phyloP scores from a whole-genome alignment of 768 basidiomycete genomes.

The Russula sp. region DNA sequence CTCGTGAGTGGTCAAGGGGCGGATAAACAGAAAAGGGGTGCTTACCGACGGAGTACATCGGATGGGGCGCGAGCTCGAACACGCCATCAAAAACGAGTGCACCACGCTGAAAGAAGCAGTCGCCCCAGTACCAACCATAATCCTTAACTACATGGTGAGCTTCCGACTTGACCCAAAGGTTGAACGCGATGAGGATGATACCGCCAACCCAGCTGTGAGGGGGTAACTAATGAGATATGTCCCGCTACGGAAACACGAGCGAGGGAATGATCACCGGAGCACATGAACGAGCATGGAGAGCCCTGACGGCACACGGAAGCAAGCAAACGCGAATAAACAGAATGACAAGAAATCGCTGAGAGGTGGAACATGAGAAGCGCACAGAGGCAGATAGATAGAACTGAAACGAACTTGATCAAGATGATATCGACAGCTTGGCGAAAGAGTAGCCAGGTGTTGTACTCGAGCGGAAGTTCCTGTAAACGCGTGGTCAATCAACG shows the following conservation, averaged over 20 bases:
- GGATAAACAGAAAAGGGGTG: neutral
- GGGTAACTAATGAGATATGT: neutral
- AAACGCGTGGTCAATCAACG: neutral
- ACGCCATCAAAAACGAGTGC: slow-evolving; percentile 96
- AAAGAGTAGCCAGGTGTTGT: slow-evolving; percentile 95
- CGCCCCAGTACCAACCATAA: slow-evolving; percentile 98
- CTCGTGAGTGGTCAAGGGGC: neutral
- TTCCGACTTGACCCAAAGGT: slow-evolving; percentile 97
- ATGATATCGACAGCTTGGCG: slow-evolving; percentile 95
- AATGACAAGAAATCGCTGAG: slow-evolving; percentile 89
- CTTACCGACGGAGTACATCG: slow-evolving; percentile 90
- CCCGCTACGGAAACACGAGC: neutral
- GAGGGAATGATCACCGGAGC: slow-evolving; percentile 48
- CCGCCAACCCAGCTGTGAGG: slow-evolving; percentile 76
- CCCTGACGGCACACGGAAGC: slow-evolving; percentile 77
- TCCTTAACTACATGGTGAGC: slow-evolving; percentile 97
- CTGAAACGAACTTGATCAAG: slow-evolving; percentile 72
- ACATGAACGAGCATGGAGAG: slow-evolving; percentile 68
- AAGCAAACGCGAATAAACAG: slow-evolving; percentile 91
- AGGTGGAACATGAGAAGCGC: slow-evolving; percentile 5
- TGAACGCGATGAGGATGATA: slow-evolving; percentile 79
- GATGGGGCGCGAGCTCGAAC: slow-evolving; percentile 87
- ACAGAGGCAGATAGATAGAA: neutral
- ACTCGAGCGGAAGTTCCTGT: slow-evolving; percentile 84
- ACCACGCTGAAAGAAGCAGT: slow-evolving; percentile 88